These are phyloP conservation scores for Linum usitatissimum DNA, from an alignment of 345 rosid species.

Conservation along the genomic window DNA sequence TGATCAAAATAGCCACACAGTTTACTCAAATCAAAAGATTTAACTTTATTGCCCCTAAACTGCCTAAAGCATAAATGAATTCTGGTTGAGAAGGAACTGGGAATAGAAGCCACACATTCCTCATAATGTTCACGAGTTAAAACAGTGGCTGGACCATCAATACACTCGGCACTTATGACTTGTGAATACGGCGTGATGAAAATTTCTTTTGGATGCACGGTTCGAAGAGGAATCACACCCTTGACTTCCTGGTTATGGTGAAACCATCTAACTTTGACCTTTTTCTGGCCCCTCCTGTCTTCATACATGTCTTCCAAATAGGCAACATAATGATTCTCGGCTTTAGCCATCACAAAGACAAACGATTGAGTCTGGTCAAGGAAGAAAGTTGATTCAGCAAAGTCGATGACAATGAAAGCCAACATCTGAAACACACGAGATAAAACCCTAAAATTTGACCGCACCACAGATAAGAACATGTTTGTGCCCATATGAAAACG, in stretches of 20 bases:
- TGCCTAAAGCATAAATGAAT: conserved; percentile 76
- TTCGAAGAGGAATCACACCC: conserved; percentile 55
- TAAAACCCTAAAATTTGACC: background rate
- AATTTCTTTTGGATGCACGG: conserved; percentile 83
- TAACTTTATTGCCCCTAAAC: conserved; percentile 64
- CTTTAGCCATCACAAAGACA: conserved; percentile 90
- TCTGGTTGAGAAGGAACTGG: conserved; percentile 47
- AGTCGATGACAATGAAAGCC: conserved; percentile 8
- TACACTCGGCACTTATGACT: conserved; percentile 94
- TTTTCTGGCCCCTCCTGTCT: conserved; percentile 86
- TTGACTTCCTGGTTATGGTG: conserved; percentile 84
- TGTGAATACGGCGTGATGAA: conserved; percentile 85
- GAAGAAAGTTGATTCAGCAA: conserved; percentile 9
- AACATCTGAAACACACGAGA: too few relatives aligned
- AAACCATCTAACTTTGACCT: conserved; percentile 96
- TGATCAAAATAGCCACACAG: conserved; percentile 76
- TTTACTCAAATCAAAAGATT: conserved; percentile 75
- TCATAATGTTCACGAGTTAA: conserved; percentile 69
- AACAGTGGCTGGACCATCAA: conserved; percentile 82
- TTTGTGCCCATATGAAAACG: background rate
- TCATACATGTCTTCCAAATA: conserved; percentile 98
- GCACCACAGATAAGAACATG: background rate
- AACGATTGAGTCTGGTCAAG: conserved; percentile 65
- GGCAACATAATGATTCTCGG: conserved; percentile 65
- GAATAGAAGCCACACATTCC: conserved; percentile 51